These are phyloP conservation scores for Quercus ilex DNA, from an alignment of 306 rosid species.

Conservation along the genomic window DNA sequence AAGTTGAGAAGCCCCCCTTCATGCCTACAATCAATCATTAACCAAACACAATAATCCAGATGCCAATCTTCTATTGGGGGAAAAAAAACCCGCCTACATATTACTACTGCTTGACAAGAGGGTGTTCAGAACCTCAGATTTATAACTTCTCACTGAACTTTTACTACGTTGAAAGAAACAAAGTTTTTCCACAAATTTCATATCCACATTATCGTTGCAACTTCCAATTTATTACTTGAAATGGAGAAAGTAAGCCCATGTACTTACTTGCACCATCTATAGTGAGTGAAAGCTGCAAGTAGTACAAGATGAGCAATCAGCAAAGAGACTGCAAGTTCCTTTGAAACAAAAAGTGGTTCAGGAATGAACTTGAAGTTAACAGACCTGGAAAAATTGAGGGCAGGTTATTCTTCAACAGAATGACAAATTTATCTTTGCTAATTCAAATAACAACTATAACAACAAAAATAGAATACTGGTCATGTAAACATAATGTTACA, in stretches of 20 bases:
- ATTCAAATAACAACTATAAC: not conserved
- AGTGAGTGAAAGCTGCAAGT: slow-evolving; percentile 67
- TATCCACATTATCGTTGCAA: not conserved
- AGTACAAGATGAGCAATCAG: slow-evolving; percentile 66
- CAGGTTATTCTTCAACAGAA: slow-evolving; percentile 28
- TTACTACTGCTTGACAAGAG: not conserved
- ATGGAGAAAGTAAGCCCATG: slow-evolving; percentile 7
- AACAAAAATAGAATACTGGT: not conserved
- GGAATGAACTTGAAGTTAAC: slow-evolving; percentile 93
- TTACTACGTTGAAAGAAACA: not conserved
- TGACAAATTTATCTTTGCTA: not conserved
- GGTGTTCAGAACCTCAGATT: not conserved
- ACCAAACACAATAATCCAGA: slow-evolving; percentile 15
- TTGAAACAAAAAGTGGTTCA: slow-evolving; percentile 77
- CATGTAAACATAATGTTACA: not conserved
- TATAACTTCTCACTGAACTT: not conserved
- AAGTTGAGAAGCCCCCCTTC: slow-evolving; percentile 86
- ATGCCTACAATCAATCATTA: slow-evolving; percentile 56
- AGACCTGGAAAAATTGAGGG: slow-evolving; percentile 62
- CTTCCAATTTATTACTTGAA: slow-evolving; percentile 1
- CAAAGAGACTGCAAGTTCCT: slow-evolving; percentile 69
- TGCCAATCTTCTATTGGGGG: not conserved
- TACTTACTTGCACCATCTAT: slow-evolving; percentile 97
- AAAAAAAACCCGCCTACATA: not conserved
- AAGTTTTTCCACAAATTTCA: not conserved